Percentiles rank a stretch among this genome's conserved stretches.
phyloP scores from a whole-genome alignment of 345 rosid species.

The Turritis glabra region DNA sequence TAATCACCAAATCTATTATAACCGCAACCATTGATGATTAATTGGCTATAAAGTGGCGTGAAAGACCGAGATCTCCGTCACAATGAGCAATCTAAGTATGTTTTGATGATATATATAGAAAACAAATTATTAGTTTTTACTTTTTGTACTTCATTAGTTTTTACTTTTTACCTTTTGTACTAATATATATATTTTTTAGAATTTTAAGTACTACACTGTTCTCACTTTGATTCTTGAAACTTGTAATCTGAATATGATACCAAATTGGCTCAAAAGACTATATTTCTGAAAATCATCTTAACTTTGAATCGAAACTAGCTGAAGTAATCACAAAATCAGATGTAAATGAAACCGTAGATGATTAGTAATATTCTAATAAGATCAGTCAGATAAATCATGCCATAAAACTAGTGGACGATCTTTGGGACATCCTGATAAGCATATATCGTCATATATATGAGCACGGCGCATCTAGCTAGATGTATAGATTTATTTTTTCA shows the following conservation, averaged over 20 bases:
- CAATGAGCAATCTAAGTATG: not conserved
- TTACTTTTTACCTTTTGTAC: constrained; percentile 17
- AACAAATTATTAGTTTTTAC: not conserved
- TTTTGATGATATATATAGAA: not conserved
- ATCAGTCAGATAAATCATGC: constrained; percentile 16
- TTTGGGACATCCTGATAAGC: constrained; percentile 34
- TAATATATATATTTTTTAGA: not conserved
- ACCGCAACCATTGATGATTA: not conserved
- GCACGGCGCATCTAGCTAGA: constrained; percentile 10
- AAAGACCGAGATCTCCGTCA: not conserved
- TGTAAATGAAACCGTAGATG: constrained; percentile 39
- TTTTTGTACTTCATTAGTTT: constrained; percentile 6
- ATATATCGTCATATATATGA: constrained; percentile 15
- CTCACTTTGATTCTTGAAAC: constrained; percentile 9
- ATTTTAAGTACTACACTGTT: constrained; percentile 15
- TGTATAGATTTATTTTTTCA: not conserved
- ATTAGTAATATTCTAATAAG: constrained; percentile 28
- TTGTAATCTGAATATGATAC: constrained; percentile 16
- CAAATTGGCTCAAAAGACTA: not conserved
- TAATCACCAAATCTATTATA: not conserved
- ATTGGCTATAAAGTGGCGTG: not conserved
- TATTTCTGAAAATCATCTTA: not conserved
- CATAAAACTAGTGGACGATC: constrained; percentile 28
- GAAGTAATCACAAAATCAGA: constrained; percentile 24
- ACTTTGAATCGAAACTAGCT: constrained; percentile 30